Conservation (phyloP, 257 asterid species). For the Jacaranda mimosifolia region DNA sequence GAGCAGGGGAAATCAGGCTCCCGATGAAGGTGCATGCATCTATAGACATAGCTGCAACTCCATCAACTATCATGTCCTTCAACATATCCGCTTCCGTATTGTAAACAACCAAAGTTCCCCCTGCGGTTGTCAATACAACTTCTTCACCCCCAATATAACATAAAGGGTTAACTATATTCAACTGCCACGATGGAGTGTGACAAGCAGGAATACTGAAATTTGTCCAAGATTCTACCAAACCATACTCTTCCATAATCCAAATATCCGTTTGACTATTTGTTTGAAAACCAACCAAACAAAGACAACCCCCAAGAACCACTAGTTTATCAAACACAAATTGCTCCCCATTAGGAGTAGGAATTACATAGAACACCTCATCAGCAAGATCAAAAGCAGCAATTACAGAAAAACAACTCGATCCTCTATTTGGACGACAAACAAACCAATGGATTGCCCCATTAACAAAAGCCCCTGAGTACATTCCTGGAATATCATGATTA, state of each 20-base stretch:
- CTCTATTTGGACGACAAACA: neutral
- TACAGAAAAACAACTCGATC: slow-evolving; percentile 30
- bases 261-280: slow-evolving; percentile 14
- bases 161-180: slow-evolving; percentile 21
- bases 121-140: slow-evolving; percentile 25
- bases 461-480: slow-evolving; percentile 36
- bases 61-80: slow-evolving; percentile 35
- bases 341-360: slow-evolving; percentile 36
- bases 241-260: slow-evolving; percentile 55
- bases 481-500: slow-evolving; percentile 34
- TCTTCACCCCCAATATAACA: slow-evolving; percentile 36
- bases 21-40: slow-evolving; percentile 34
- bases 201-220: slow-evolving; percentile 26
- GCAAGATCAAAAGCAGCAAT: slow-evolving; percentile 45
- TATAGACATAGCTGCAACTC: slow-evolving; percentile 16
- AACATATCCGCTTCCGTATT: slow-evolving; percentile 6
- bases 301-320: slow-evolving; percentile 46
- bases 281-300: slow-evolving; percentile 39
- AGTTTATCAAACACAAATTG: slow-evolving; percentile 27
- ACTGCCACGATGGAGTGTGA: too few species aligned
- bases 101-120: slow-evolving; percentile 13
- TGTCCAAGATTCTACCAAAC: slow-evolving; percentile 43
- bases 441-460: slow-evolving; percentile 51
- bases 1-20: slow-evolving; percentile 40
- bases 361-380: slow-evolving; percentile 36